A percentile compares a stretch with the other conserved stretches of the same genome.
Conservation (phyloP, 495 filamentous ascomycete species). For the Patellaria atrata region DNA sequence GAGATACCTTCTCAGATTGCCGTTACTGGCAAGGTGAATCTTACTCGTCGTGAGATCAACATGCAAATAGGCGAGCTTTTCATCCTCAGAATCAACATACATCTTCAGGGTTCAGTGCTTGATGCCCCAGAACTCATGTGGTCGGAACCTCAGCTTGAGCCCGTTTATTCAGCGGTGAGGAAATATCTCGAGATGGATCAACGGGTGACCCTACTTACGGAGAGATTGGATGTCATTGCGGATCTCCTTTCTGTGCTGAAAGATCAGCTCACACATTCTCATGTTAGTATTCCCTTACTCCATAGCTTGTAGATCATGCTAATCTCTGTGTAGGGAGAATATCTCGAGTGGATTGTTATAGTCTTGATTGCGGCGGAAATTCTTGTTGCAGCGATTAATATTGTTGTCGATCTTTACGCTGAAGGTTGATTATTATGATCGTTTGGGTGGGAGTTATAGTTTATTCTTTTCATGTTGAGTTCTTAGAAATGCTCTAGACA, state of each 20-base stretch:
- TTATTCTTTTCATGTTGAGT: too few species aligned
- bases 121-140: slow-evolving; percentile 97
- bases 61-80: slow-evolving; percentile 98
- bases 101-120: slow-evolving; percentile 92
- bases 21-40: slow-evolving; percentile 72
- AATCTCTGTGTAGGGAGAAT: slow-evolving; percentile 11
- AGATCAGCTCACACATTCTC: slow-evolving; percentile 90
- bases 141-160: slow-evolving; percentile 92
- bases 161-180: slow-evolving; percentile 85
- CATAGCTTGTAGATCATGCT: neutral
- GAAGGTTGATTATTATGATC: slow-evolving; percentile 50
- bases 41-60: slow-evolving; percentile 77
- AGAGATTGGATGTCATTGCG: slow-evolving; percentile 82
- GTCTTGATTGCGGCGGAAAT: slow-evolving; percentile 94
- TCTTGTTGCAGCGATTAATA: slow-evolving; percentile 86
- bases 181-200: slow-evolving; percentile 98
- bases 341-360: slow-evolving; percentile 49
- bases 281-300: slow-evolving; percentile 27
- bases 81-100: slow-evolving; percentile 92
- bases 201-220: slow-evolving; percentile 75
- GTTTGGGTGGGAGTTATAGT: too few species aligned
- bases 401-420: slow-evolving; percentile 86
- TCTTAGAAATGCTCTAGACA: too few species aligned
- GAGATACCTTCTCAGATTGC: slow-evolving; percentile 84
- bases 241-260: slow-evolving; percentile 90